Conservation (phyloP, 176 grass and related monocot genomes). For the Paspalum vaginatum region DNA sequence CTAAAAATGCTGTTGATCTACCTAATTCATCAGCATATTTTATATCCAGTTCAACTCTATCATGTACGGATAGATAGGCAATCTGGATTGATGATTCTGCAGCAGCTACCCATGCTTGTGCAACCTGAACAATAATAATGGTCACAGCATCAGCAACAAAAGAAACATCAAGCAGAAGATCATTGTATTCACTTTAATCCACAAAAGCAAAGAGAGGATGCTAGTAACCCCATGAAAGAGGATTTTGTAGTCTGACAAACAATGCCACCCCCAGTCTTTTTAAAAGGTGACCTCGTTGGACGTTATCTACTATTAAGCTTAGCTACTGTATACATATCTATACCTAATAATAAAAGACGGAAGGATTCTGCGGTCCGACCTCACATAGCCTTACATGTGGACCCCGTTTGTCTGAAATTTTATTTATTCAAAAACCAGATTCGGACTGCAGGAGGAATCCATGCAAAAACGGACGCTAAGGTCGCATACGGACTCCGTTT, state of each 20-base stretch:
- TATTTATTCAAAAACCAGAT: too few relatives aligned
- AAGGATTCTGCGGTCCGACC: too few relatives aligned
- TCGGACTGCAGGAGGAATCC: too few relatives aligned
- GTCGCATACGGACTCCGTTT: too few relatives aligned
- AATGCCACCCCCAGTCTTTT: neutral
- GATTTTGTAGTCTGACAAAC: neutral
- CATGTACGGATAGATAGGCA: conserved; percentile 59
- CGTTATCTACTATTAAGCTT: too few relatives aligned
- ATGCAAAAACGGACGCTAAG: too few relatives aligned
- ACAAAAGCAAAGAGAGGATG: neutral
- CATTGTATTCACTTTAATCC: conserved; percentile 23
- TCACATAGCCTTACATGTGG: too few relatives aligned
- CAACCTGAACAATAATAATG: conserved; percentile 68
- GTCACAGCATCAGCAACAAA: conserved; percentile 36
- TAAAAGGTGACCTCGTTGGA: neutral
- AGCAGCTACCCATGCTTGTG: conserved; percentile 77
- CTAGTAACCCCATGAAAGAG: conserved; percentile 7
- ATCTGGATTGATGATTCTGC: conserved; percentile 73
- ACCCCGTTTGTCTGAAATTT: too few relatives aligned
- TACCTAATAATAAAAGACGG: too few relatives aligned
- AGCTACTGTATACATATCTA: too few relatives aligned
- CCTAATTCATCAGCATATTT: conserved; percentile 93
- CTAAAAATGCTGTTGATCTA: conserved; percentile 35
- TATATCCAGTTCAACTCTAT: conserved; percentile 75
- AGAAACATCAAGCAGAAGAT: neutral